Evolutionary conservation across 1,139 yeast genomes (phyloP).

Genomic region (Kazachstania sp.): DNA sequence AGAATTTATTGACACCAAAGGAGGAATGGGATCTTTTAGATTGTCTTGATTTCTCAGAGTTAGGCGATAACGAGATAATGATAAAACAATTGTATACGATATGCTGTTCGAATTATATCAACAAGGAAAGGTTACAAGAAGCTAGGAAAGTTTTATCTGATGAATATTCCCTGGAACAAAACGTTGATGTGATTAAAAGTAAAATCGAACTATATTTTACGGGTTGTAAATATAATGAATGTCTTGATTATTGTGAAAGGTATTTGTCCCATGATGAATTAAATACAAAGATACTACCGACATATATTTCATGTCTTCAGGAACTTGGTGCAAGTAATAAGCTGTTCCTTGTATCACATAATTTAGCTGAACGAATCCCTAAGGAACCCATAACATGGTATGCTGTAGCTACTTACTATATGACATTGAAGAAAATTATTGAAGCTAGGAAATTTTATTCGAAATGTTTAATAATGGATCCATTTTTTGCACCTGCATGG

Average conservation of each 20-base stretch:
- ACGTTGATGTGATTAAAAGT: slow-evolving; percentile 60
- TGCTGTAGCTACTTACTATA: slow-evolving; percentile 84
- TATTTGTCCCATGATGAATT: slow-evolving; percentile 56
- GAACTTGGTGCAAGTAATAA: slow-evolving; percentile 80
- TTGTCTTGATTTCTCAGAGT: slow-evolving; percentile 53
- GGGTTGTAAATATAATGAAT: slow-evolving; percentile 73
- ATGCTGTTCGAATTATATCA: slow-evolving; percentile 63
- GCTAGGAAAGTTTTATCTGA: slow-evolving; percentile 60
- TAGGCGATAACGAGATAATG: slow-evolving; percentile 76
- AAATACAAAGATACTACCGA: slow-evolving; percentile 68
- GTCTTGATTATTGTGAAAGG: slow-evolving; percentile 64
- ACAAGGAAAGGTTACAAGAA: slow-evolving; percentile 50
- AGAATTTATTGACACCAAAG: slow-evolving; percentile 68
- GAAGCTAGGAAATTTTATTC: slow-evolving; percentile 87
- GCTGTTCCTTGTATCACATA: slow-evolving; percentile 73
- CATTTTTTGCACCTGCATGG: slow-evolving; percentile 95
- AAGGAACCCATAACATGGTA: slow-evolving; percentile 82
- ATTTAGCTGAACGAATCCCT: slow-evolving; percentile 79
- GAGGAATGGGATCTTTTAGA: slow-evolving; percentile 82
- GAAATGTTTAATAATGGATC: slow-evolving; percentile 80
- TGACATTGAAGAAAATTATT: slow-evolving; percentile 59
- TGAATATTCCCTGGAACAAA: slow-evolving; percentile 61
- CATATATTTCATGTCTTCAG: slow-evolving; percentile 74
- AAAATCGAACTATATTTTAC: slow-evolving; percentile 65
- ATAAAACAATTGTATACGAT: slow-evolving; percentile 69